Percentiles rank a stretch among this genome's conserved stretches.
These are phyloP conservation scores for Leptographium lundbergii DNA, from an alignment of 2,329 filamentous ascomycete species.

Conservation along the genomic window DNA sequence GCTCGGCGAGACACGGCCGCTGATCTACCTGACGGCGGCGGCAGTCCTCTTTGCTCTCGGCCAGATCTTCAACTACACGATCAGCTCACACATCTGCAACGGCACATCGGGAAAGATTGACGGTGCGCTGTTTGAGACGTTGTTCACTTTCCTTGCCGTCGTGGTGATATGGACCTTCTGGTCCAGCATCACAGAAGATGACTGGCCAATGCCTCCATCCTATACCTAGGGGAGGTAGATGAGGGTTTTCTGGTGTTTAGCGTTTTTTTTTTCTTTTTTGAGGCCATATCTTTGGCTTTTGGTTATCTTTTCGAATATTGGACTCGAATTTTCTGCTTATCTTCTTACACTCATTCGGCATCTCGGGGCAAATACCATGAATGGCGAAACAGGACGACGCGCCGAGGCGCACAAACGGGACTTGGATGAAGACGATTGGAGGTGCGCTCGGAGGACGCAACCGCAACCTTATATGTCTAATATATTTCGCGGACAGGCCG, in stretches of 20 bases:
- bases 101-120: constrained; percentile 79
- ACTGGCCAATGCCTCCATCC: constrained; percentile 61
- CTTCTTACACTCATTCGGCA: constrained; percentile 2
- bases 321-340: constrained; percentile 4
- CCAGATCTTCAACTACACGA: constrained; percentile 90
- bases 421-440: not conserved
- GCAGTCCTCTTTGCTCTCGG: constrained; percentile 77
- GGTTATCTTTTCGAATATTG: not conserved
- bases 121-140: constrained; percentile 79
- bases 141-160: constrained; percentile 81
- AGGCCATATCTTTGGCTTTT: not conserved
- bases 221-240: constrained; percentile 9
- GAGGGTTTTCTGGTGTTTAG: not conserved
- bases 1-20: constrained; percentile 79
- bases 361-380: not conserved
- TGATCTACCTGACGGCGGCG: constrained; percentile 71
- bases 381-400: not conserved
- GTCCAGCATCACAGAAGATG: constrained; percentile 98
- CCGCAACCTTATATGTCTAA: not conserved
- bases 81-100: constrained; percentile 82
- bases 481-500: not conserved
- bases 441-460: not conserved
- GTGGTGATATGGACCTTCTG: constrained; percentile 87
- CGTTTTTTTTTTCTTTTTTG: not conserved
- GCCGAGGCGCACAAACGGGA: not conserved